A percentile compares a stretch with the other conserved stretches of the same genome.
Conservation (phyloP, 2,329 filamentous ascomycete genomes). For the Phoma sp. region DNA sequence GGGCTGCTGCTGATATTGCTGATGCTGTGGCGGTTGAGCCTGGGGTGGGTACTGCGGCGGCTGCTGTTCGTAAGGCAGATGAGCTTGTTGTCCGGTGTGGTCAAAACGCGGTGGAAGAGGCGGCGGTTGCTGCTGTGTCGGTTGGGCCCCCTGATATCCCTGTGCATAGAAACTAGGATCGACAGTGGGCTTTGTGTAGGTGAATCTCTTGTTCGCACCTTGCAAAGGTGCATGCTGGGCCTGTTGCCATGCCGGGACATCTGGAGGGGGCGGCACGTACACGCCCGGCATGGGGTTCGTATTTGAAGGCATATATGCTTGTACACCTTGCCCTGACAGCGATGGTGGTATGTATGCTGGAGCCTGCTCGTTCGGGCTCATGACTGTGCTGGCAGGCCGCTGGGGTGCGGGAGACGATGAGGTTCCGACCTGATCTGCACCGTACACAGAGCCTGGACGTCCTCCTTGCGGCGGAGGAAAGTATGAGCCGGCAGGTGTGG, state of each 20-base stretch:
- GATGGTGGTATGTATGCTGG: constrained; percentile 43
- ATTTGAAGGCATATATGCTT: constrained; percentile 43
- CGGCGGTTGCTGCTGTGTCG: constrained; percentile 19
- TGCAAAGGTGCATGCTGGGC: constrained; percentile 44
- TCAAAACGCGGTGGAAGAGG: constrained; percentile 23
- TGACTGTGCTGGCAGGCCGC: constrained; percentile 28
- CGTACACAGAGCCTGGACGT: constrained; percentile 39
- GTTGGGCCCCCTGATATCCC: constrained; percentile 31
- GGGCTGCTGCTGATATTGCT: constrained; percentile 11
- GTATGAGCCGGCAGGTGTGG: constrained; percentile 40
- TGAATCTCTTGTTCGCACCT: constrained; percentile 39
- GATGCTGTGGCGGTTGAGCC: not conserved
- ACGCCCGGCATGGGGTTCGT: constrained; percentile 45
- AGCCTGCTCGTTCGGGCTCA: constrained; percentile 42
- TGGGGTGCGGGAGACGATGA: constrained; percentile 26
- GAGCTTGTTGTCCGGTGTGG: constrained; percentile 18
- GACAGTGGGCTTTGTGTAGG: constrained; percentile 37
- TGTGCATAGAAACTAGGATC: constrained; percentile 35
- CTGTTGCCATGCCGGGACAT: constrained; percentile 47
- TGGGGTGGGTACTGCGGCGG: constrained; percentile 10
- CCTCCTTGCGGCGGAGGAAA: constrained; percentile 36
- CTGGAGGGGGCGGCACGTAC: constrained; percentile 46
- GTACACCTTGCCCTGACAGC: constrained; percentile 40
- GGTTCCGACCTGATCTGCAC: constrained; percentile 28
- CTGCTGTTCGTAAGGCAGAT: constrained; percentile 24